Evolutionary conservation across 2,329 filamentous ascomycete genomes (phyloP).

Genomic region (Chaetomiaceae sp.): DNA sequence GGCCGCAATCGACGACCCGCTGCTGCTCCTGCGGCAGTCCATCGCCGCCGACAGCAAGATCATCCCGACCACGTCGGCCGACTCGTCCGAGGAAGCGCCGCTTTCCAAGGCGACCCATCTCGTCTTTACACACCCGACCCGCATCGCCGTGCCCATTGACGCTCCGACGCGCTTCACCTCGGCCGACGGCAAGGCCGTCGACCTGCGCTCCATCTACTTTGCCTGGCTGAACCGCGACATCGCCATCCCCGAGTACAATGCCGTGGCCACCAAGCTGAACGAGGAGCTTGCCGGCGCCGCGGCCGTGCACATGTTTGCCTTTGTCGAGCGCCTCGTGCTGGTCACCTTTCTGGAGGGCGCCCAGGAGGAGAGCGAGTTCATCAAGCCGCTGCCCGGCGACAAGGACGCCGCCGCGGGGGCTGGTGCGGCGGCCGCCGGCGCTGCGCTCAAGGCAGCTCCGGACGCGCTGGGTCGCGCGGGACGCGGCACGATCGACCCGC

Average conservation of each 20-base stretch:
- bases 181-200: constrained; percentile 62
- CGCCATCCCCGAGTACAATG: constrained; percentile 86
- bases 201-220: constrained; percentile 93
- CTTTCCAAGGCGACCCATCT: constrained; percentile 76
- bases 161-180: constrained; percentile 82
- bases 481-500: constrained; percentile 69
- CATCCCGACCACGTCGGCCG: constrained; percentile 67
- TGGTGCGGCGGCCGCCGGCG: constrained; percentile 34
- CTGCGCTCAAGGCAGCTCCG: constrained; percentile 36
- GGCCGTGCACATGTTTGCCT: constrained; percentile 80
- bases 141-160: constrained; percentile 63
- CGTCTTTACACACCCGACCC: constrained; percentile 61
- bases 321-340: constrained; percentile 85
- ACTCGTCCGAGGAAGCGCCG: constrained; percentile 54
- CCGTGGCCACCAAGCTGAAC: constrained; percentile 74
- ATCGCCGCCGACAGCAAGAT: constrained; percentile 69
- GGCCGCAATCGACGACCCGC: constrained; percentile 65
- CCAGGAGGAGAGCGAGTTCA: constrained; percentile 86
- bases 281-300: constrained; percentile 65
- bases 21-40: constrained; percentile 77
- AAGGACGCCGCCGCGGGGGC: constrained; percentile 40
- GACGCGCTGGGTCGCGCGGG: constrained; percentile 49
- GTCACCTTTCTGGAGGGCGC: constrained; percentile 92
- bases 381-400: constrained; percentile 74
- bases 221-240: constrained; percentile 92